Evolutionary conservation across 495 filamentous ascomycete genomes (phyloP).

Genomic region (Penicillium coprophilum): DNA sequence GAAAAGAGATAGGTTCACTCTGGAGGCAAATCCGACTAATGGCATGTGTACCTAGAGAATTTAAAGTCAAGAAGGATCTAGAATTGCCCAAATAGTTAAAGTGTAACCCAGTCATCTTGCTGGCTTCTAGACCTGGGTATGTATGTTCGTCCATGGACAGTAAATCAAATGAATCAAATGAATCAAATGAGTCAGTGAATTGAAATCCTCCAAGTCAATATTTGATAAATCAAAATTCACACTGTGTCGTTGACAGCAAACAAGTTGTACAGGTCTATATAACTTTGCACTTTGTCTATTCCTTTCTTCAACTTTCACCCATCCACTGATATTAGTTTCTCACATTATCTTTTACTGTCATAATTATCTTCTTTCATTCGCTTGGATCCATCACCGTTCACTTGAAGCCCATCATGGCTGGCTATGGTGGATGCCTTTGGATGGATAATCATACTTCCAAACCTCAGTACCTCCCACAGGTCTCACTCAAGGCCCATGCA

Average conservation of each 20-base stretch:
- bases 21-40: no score
- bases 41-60: no score
- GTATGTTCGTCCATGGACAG: no score
- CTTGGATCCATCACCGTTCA: neutral
- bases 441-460: neutral
- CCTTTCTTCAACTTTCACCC: neutral
- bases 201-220: no score
- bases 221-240: neutral
- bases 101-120: no score
- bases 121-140: no score
- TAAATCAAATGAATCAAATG: no score
- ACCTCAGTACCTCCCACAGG: slow-evolving; percentile 16
- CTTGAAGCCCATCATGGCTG: neutral
- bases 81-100: no score
- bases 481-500: slow-evolving; percentile 21
- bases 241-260: neutral
- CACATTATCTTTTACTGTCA: no score
- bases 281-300: neutral
- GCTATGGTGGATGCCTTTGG: slow-evolving; percentile 7
- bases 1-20: no score
- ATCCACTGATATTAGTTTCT: neutral
- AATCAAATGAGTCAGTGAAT: no score
- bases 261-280: neutral
- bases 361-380: neutral
- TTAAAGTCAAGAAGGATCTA: no score